Evolutionary conservation across 2,329 filamentous ascomycete genomes (phyloP).

Genomic region (Penicillium sp.): DNA sequence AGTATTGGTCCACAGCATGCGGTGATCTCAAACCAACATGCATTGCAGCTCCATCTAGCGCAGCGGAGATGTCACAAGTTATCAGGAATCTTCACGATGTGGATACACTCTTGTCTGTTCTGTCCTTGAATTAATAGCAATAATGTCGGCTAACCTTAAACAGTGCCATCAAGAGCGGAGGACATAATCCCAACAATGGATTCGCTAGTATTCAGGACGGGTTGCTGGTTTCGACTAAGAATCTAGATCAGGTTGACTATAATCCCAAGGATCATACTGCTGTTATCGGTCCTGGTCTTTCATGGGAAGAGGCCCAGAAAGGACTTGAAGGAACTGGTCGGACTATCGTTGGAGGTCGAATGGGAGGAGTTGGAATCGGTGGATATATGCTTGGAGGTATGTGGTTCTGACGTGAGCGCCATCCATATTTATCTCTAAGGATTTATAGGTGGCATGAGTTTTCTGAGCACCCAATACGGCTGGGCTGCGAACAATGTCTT

Average conservation of each 20-base stretch:
- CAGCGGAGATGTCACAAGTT: slow-evolving; percentile 55
- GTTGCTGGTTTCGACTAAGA: slow-evolving; percentile 48
- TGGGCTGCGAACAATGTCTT: slow-evolving; percentile 51
- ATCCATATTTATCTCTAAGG: slow-evolving; percentile 7
- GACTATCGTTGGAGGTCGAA: slow-evolving; percentile 46
- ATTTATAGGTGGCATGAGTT: slow-evolving; percentile 43
- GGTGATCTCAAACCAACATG: slow-evolving; percentile 48
- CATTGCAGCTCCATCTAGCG: slow-evolving; percentile 50
- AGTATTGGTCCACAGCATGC: slow-evolving; percentile 51
- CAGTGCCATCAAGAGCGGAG: slow-evolving; percentile 53
- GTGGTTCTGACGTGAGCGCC: slow-evolving; percentile 1
- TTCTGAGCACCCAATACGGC: slow-evolving; percentile 53
- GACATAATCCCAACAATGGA: slow-evolving; percentile 49
- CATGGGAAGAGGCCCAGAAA: slow-evolving; percentile 38
- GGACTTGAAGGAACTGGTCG: slow-evolving; percentile 33
- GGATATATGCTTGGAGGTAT: slow-evolving; percentile 49
- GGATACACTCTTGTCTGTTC: slow-evolving; percentile 48
- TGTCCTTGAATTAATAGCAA: not conserved
- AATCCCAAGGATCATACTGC: slow-evolving; percentile 41
- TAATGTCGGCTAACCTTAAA: not conserved
- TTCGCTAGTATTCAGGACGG: slow-evolving; percentile 49
- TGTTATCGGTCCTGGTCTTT: slow-evolving; percentile 39
- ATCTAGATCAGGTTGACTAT: slow-evolving; percentile 41
- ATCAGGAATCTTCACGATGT: slow-evolving; percentile 52
- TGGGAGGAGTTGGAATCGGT: slow-evolving; percentile 51